These are phyloP conservation scores for Senna siamea DNA, from an alignment of 306 rosid species.

Conservation along the genomic window DNA sequence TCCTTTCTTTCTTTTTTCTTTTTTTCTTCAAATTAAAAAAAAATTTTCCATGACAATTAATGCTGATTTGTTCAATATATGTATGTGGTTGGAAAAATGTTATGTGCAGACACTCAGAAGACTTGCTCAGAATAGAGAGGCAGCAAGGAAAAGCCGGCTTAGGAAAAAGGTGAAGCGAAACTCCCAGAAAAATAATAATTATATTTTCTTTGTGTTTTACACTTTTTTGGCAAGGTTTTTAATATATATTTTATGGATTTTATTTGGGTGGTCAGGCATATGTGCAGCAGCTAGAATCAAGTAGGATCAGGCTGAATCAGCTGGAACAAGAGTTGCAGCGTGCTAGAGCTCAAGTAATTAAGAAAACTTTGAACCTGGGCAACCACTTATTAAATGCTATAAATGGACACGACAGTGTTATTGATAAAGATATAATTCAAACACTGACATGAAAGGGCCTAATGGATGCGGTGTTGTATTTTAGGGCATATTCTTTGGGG, in stretches of 20 bases:
- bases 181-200: conserved; percentile 1
- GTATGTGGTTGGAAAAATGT: background rate
- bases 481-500: conserved; percentile 78
- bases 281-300: conserved; percentile 91
- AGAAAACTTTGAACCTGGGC: conserved; percentile 17
- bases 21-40: background rate
- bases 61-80: background rate
- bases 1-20: background rate
- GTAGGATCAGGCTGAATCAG: conserved; percentile 92
- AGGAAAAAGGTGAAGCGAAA: conserved; percentile 72
- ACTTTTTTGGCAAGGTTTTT: conserved; percentile 29
- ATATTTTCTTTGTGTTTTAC: conserved; percentile 15
- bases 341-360: conserved; percentile 76
- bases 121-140: conserved; percentile 99
- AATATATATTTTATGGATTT: too few relatives aligned
- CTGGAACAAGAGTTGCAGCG: conserved; percentile 93
- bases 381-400: background rate
- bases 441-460: background rate
- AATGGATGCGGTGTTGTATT: background rate
- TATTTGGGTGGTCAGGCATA: conserved; percentile 66
- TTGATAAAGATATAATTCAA: conserved; percentile 30
- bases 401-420: conserved; percentile 14
- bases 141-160: conserved; percentile 99
- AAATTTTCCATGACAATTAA: background rate
- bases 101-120: conserved; percentile 83